phyloP scores from a whole-genome alignment of 768 basidiomycete genomes.

The Termitomyces sp. region DNA sequence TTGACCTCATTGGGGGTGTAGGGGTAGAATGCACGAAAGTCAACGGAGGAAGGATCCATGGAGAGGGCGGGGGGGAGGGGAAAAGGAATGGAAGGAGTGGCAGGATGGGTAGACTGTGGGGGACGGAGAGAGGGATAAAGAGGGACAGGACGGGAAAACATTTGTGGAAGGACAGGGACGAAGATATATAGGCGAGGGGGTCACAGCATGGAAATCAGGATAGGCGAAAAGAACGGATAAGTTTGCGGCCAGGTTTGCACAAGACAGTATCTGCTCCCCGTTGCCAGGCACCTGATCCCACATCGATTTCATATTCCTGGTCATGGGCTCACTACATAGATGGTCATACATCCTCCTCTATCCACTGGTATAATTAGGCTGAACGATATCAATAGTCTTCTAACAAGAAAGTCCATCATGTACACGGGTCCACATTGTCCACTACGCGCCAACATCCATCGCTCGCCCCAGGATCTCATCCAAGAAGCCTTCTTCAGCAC shows the following conservation, averaged over 20 bases:
- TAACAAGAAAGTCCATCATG: background rate
- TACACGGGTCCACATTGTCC: background rate
- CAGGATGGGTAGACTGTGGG: conserved; percentile 12
- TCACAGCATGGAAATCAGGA: conserved; percentile 20
- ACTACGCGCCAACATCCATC: conserved; percentile 37
- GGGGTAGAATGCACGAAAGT: conserved; percentile 83
- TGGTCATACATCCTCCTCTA: conserved; percentile 3
- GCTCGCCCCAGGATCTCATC: conserved; percentile 48
- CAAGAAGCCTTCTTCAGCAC: conserved; percentile 60
- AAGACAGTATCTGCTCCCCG: conserved; percentile 20
- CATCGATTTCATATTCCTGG: conserved; percentile 9
- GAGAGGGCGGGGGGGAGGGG: conserved; percentile 27
- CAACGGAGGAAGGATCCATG: conserved; percentile 66
- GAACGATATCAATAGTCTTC: background rate
- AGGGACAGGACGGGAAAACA: conserved; percentile 22
- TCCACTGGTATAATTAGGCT: background rate
- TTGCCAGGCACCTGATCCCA: conserved; percentile 22
- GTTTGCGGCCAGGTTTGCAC: conserved; percentile 11
- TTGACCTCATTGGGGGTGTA: conserved; percentile 92
- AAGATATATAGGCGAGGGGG: conserved; percentile 15
- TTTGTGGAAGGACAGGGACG: conserved; percentile 15
- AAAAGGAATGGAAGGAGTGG: conserved; percentile 18
- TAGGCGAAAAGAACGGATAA: conserved; percentile 21
- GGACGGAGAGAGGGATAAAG: conserved; percentile 11
- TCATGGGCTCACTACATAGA: background rate